phyloP scores from a whole-genome alignment of 176 grass and related monocot species.

The Echinochloa phyllopogon region DNA sequence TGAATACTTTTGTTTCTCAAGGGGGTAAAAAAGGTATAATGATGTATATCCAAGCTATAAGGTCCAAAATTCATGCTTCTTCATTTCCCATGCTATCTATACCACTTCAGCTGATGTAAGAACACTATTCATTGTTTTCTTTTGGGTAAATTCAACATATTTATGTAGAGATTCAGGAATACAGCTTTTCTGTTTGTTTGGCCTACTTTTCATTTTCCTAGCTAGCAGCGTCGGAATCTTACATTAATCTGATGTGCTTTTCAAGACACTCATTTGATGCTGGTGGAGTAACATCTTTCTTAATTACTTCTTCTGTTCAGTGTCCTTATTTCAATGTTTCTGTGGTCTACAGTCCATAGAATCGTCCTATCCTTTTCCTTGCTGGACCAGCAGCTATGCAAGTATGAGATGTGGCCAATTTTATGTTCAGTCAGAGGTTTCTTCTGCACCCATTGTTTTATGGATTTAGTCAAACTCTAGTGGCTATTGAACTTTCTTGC shows the following conservation, averaged over 20 bases:
- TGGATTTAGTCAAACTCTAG: constrained; percentile 24
- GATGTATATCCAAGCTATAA: not conserved
- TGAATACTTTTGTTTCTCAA: not conserved
- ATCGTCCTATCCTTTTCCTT: constrained; percentile 5
- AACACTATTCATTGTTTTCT: not conserved
- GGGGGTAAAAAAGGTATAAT: not conserved
- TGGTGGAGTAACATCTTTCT: not conserved
- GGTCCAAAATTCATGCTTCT: not conserved
- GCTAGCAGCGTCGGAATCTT: not conserved
- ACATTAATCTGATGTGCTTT: not conserved
- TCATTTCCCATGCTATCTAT: not conserved
- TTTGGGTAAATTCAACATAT: not conserved
- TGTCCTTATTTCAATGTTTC: not conserved
- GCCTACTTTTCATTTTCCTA: not conserved
- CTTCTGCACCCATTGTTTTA: constrained; percentile 23
- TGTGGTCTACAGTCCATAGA: constrained; percentile 21
- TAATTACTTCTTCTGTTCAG: not conserved
- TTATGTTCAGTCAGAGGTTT: constrained; percentile 28
- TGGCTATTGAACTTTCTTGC: not conserved
- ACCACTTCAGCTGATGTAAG: not conserved
- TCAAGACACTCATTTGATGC: not conserved
- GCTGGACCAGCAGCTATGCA: not conserved
- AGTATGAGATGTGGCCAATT: constrained; percentile 23
- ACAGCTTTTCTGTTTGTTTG: constrained; percentile 1
- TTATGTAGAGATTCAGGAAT: not conserved